Base-by-base conservation (phyloP, 2,329 filamentous ascomycete genomes). In the Curvularia sp. region DNA sequence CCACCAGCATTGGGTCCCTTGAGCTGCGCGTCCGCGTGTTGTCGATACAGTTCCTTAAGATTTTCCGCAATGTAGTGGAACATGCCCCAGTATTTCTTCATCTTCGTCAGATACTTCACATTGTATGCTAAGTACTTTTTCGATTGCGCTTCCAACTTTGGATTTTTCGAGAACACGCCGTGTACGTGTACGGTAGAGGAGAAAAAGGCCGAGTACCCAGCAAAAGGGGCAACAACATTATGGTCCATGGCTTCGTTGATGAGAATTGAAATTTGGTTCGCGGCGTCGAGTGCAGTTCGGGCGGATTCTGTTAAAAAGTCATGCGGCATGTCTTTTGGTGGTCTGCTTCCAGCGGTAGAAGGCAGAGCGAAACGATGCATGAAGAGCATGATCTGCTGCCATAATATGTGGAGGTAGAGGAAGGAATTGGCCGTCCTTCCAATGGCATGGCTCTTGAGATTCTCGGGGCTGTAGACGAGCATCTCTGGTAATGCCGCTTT, bases 21-120 rank as follows among this genome's bases (percentile, higher is more conserved):
- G 53, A 89, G 83, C 30, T 89, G 87, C n/a, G 89, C 89, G 75
- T 97, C 93, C 15, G 93, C 89, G 67, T 93, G 94, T 48, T 88
- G 86, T 51, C 90, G 87, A 74, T 97, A 99, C 61, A 96, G 88
- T 54, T 94, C 90, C 59, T 95, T 93, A 35, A 97, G 84, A 70
- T 94, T 95, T 74, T 98, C 93, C 0, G 92, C 89, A 85, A 98
- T 93, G 80, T 93, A 97, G 74, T 97, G 92, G 73, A 98, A 97
- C 90, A 97, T 96, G 60, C 94, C 95, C 95, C 95, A 99, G 71
- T 95, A 93, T 60, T 91, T 91, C 82, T 97, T 97, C 91, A 98
- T 96, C 77, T 92, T 95, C 54, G 90, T 89, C 44, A 99, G 80
- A 69, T 95, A 98, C 71, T 90, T 91, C 69, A 98, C 90, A 65